phyloP scores from a whole-genome alignment of 192 early-diverging fungal species.

The Chytriomyces sp. region DNA sequence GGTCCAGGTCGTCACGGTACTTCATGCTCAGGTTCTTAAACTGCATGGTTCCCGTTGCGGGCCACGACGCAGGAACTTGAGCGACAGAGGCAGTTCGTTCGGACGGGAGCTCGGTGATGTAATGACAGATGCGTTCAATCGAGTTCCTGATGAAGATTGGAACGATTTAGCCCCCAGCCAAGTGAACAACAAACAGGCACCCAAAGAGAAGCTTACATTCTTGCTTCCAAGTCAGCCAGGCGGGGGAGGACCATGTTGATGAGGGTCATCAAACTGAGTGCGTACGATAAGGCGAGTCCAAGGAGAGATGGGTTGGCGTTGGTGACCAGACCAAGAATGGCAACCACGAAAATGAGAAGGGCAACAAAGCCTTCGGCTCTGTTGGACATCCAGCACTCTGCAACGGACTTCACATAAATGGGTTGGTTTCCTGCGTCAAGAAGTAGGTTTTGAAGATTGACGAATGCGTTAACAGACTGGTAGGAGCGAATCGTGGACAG shows the following conservation, averaged over 20 bases:
- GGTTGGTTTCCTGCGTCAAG: slow-evolving; percentile 69
- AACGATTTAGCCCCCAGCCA: too few relatives aligned
- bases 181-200: background rate
- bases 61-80: slow-evolving; percentile 47
- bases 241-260: slow-evolving; percentile 46
- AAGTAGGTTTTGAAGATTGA: slow-evolving; percentile 61
- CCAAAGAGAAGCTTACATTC: too few relatives aligned
- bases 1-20: slow-evolving; percentile 74
- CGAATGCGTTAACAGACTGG: slow-evolving; percentile 73
- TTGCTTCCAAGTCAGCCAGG: slow-evolving; percentile 18
- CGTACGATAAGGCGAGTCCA: slow-evolving; percentile 28
- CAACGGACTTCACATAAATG: slow-evolving; percentile 8
- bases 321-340: slow-evolving; percentile 41
- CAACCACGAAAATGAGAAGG: slow-evolving; percentile 12
- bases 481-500: slow-evolving; percentile 86
- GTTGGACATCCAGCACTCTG: slow-evolving; percentile 24
- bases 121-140: slow-evolving; percentile 21
- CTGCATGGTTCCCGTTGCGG: slow-evolving; percentile 67
- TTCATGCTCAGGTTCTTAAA: slow-evolving; percentile 69
- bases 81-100: background rate
- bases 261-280: slow-evolving; percentile 57
- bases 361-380: slow-evolving; percentile 27
- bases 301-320: slow-evolving; percentile 31
- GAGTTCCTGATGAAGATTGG: too few relatives aligned
- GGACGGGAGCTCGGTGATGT: slow-evolving; percentile 11